Conservation (phyloP, 1,284 basidiomycete species). For the Rhodotorula sp. region DNA sequence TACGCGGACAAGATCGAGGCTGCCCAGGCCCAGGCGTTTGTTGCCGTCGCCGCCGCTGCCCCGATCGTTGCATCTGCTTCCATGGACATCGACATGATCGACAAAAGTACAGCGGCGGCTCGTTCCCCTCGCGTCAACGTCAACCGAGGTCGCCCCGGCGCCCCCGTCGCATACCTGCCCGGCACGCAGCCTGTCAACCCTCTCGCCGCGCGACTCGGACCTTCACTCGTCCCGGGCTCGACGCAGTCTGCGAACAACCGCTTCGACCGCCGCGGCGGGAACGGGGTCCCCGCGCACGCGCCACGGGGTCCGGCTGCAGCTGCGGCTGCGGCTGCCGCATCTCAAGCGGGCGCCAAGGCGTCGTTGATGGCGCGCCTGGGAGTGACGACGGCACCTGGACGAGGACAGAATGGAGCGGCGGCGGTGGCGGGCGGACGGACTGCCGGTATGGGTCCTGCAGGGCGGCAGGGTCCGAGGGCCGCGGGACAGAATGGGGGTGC, state of each 20-base stretch:
- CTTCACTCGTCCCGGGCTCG: neutral
- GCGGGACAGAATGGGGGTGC: neutral
- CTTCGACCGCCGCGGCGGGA: neutral
- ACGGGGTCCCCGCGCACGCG: too few species aligned
- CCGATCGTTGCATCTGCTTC: neutral
- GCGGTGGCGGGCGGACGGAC: neutral
- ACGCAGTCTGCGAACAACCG: neutral
- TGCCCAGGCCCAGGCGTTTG: constrained; percentile 4
- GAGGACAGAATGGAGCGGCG: neutral
- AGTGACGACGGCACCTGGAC: neutral
- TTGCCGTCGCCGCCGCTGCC: neutral
- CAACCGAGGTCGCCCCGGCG: neutral
- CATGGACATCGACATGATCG: constrained; percentile 29
- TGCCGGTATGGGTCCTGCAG: neutral
- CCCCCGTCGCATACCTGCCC: constrained; percentile 1
- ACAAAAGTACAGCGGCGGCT: neutral
- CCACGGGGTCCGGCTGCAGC: too few species aligned
- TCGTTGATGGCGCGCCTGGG: constrained; percentile 9
- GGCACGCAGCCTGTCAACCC: neutral
- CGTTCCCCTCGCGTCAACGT: neutral
- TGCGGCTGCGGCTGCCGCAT: neutral
- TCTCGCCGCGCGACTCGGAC: constrained; percentile 3
- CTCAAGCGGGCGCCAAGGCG: neutral
- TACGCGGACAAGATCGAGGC: constrained; percentile 31
- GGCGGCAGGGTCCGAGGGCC: neutral